Evolutionary conservation across 108 stramenopile species (phyloP), one percentile per base, ranked within the genome.

Genomic region (Skeletonema menzelii): DNA sequence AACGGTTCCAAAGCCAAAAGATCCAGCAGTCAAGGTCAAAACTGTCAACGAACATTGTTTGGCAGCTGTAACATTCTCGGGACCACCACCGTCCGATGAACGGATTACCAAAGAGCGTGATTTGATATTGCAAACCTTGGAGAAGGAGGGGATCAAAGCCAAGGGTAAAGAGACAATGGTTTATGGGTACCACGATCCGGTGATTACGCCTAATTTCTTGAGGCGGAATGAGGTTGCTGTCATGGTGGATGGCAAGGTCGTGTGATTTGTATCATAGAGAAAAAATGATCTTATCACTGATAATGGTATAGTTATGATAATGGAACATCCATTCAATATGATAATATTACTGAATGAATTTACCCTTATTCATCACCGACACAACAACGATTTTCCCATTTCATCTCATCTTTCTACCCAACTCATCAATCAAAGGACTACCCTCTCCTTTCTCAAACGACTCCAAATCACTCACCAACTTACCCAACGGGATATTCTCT

Each of bases 151-250:
- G 17, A 76, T 84, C 14, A 65, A 53, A 22, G 55, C 70, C 15
- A 70, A 56, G 34, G 49, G 64, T 0, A 73, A 75, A 22, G 74
- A 67, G 20, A 89, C 88, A 13, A 70, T 84, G 26, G 84, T 86
- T 1, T 89, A 89, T 70, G 88, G 88, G 11, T 89, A 89, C 67
- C 88, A 89, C 46, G 88, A 89, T 67, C 88, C 88, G 6, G 79
- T 89, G 38, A 77, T 87, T 24, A 89, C 88, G 10, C 88, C 88
- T 3, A 89, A 89, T 58, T 56, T 86, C 59, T 63, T 89, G 67
- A 70, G 88, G 40, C 61, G 69, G 35, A 88, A 88, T 63, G 88
- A 88, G 65, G 88, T 88, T 20, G 84, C 82, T 20, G 69, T 88
- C 8, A 44, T 80, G 55, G 70, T 88, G 7, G 85, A 87, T 63